A percentile compares a stretch with the other conserved stretches of the same genome.
These are phyloP conservation scores for Pulicaria dysenterica DNA, from an alignment of 129 eudicot genomes.

Conservation along the genomic window DNA sequence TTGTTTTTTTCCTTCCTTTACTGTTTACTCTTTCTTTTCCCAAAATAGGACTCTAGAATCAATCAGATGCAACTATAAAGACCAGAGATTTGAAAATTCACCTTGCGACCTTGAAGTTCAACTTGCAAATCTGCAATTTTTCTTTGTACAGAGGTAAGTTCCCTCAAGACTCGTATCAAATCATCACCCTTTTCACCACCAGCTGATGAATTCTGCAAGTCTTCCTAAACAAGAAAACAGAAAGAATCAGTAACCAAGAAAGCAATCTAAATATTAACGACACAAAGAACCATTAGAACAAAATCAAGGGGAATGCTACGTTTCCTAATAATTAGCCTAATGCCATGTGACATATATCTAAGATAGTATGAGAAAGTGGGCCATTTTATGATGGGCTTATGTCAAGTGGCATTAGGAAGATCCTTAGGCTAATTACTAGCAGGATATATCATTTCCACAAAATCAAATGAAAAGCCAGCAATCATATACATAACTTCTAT, in stretches of 20 bases:
- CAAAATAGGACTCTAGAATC: neutral
- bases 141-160: conserved; percentile 84
- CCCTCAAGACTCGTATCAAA: conserved; percentile 81
- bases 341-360: too few relatives aligned
- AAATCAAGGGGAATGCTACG: neutral
- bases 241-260: neutral
- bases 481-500: conserved; percentile 7
- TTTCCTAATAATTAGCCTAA: too few relatives aligned
- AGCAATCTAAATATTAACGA: neutral
- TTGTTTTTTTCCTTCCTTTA: too few relatives aligned
- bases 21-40: too few relatives aligned
- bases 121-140: conserved; percentile 92
- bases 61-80: neutral
- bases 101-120: conserved; percentile 98
- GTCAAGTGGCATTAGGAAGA: too few relatives aligned
- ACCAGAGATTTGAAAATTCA: conserved; percentile 25
- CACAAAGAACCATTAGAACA: neutral
- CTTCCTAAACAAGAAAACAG: conserved; percentile 52
- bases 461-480: neutral
- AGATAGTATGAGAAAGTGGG: too few relatives aligned
- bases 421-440: too few relatives aligned
- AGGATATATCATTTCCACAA: neutral
- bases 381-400: too few relatives aligned
- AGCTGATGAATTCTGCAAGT: conserved; percentile 53
- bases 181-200: conserved; percentile 82